phyloP scores from a whole-genome alignment of 1,284 basidiomycete species.

The Schizophyllum commune region DNA sequence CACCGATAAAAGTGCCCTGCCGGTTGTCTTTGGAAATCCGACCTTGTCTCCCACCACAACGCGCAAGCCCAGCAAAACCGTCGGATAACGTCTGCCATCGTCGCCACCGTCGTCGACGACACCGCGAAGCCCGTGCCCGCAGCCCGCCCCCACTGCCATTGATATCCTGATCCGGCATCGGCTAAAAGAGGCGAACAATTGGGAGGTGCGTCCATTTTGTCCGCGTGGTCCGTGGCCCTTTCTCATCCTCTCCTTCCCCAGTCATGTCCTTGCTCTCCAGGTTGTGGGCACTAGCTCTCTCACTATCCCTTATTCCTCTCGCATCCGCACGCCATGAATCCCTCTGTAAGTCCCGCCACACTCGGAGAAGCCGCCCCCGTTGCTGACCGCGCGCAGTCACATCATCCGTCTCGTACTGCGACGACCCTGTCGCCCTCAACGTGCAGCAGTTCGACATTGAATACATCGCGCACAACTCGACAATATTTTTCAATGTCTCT shows the following conservation, averaged over 20 bases:
- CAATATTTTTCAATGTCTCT: slow-evolving; percentile 68
- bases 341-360: slow-evolving; percentile 42
- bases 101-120: background rate
- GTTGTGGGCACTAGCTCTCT: background rate
- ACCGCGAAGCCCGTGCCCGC: background rate
- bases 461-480: slow-evolving; percentile 65
- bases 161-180: background rate
- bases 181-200: background rate
- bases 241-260: background rate
- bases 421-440: slow-evolving; percentile 71
- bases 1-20: no score
- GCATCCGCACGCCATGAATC: slow-evolving; percentile 34
- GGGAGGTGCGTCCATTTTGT: background rate
- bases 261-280: background rate
- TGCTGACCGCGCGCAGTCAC: slow-evolving; percentile 34
- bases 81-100: no score
- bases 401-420: slow-evolving; percentile 83
- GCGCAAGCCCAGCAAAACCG: no score
- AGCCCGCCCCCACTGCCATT: background rate
- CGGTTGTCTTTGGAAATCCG: no score
- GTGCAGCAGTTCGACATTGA: slow-evolving; percentile 76
- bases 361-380: slow-evolving; percentile 7
- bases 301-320: background rate
- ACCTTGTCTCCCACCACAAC: no score
- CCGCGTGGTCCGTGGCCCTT: background rate